A percentile compares a stretch with the other conserved stretches of the same genome.
These are phyloP conservation scores for Aspergillus felis DNA, from an alignment of 2,329 filamentous ascomycete species.

Conservation along the genomic window DNA sequence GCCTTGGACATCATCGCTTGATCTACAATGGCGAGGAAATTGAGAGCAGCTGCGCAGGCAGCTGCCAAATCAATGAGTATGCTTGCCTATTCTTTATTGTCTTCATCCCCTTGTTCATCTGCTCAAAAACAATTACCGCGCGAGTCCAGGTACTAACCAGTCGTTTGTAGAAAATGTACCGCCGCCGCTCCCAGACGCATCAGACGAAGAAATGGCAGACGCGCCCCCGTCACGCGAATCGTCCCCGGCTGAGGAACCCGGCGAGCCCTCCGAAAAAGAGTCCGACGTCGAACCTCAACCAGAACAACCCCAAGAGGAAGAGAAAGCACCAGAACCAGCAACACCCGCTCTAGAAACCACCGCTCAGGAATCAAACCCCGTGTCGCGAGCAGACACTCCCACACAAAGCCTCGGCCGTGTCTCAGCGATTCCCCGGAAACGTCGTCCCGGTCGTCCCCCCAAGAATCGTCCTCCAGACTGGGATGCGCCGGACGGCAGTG, in stretches of 20 bases:
- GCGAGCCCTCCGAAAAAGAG: slow-evolving; percentile 26
- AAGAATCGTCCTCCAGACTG: slow-evolving; percentile 81
- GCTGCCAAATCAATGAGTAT: slow-evolving; percentile 45
- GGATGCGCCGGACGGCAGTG: slow-evolving; percentile 56
- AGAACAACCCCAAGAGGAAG: slow-evolving; percentile 43
- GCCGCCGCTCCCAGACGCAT: slow-evolving; percentile 39
- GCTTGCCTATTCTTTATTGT: slow-evolving; percentile 12
- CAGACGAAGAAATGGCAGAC: slow-evolving; percentile 45
- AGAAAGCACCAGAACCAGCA: slow-evolving; percentile 40
- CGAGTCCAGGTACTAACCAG: slow-evolving; percentile 13
- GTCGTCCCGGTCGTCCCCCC: slow-evolving; percentile 75
- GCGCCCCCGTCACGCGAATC: slow-evolving; percentile 29
- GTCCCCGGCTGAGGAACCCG: slow-evolving; percentile 33
- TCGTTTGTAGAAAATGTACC: slow-evolving; percentile 38
- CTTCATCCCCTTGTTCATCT: not conserved
- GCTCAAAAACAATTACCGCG: slow-evolving; percentile 5
- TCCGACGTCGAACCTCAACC: slow-evolving; percentile 24
- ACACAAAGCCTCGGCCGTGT: slow-evolving; percentile 44
- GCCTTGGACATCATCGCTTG: not conserved
- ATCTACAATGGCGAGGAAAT: slow-evolving; percentile 41
- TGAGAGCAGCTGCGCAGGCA: slow-evolving; percentile 44
- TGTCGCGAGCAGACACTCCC: slow-evolving; percentile 50
- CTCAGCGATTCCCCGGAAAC: slow-evolving; percentile 63
- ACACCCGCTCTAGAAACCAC: slow-evolving; percentile 39
- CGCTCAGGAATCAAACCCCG: slow-evolving; percentile 39